Percentiles rank a stretch among this genome's conserved stretches.
These are phyloP conservation scores for Boletus sp. DNA, from an alignment of 1,284 basidiomycete genomes.

Conservation along the genomic window DNA sequence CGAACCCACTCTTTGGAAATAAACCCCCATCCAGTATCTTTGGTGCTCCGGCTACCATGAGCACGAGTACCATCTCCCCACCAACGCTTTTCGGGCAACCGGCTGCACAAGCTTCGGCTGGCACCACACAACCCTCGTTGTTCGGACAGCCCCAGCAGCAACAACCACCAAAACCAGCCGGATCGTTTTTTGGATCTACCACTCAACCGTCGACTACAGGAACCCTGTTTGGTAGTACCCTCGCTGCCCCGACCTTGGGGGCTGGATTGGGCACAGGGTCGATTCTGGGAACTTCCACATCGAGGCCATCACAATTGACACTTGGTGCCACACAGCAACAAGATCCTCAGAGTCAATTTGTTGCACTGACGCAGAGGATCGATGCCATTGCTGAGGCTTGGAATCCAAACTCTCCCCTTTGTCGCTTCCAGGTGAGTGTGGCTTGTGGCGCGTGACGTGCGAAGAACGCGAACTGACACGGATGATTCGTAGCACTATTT, in stretches of 20 bases:
- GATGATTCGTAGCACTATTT: conserved; percentile 60
- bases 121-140: conserved; percentile 24
- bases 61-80: conserved; percentile 16
- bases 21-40: conserved; percentile 20
- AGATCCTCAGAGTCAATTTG: conserved; percentile 60
- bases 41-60: conserved; percentile 16
- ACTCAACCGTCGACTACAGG: conserved; percentile 28
- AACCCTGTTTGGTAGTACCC: conserved; percentile 32
- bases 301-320: conserved; percentile 26
- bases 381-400: conserved; percentile 68
- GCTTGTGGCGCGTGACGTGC: not conserved
- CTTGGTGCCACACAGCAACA: conserved; percentile 38
- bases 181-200: conserved; percentile 35
- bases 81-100: conserved; percentile 35
- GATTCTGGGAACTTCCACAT: conserved; percentile 18
- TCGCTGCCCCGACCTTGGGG: conserved; percentile 31
- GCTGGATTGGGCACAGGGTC: conserved; percentile 25
- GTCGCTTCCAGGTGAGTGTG: conserved; percentile 73
- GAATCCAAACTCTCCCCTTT: conserved; percentile 66
- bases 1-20: conserved; percentile 29
- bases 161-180: conserved; percentile 27
- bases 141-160: conserved; percentile 31
- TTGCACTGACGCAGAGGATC: conserved; percentile 58
- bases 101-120: conserved; percentile 9
- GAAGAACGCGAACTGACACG: conserved; percentile 3